Evolutionary conservation across 495 filamentous ascomycete genomes (phyloP).

Genomic region (Penicillium pancosmium): DNA sequence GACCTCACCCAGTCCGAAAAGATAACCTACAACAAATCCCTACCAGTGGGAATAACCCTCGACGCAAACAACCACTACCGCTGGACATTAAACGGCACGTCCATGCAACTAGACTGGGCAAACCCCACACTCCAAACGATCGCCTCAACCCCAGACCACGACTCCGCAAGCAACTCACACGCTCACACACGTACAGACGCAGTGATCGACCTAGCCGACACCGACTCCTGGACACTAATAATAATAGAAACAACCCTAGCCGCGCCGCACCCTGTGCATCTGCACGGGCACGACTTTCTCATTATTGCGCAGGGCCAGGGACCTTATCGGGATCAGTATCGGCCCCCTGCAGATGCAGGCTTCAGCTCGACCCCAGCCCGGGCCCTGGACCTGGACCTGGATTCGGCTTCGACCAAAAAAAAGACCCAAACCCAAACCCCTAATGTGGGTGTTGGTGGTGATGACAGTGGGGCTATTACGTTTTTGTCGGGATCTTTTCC

Average conservation of each 20-base stretch:
- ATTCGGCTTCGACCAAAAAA: no score
- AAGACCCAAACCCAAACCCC: no score
- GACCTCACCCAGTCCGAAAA: background rate
- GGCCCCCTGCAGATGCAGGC: background rate
- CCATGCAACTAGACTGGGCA: constrained; percentile 16
- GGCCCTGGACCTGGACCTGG: no score
- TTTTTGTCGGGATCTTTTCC: constrained; percentile 37
- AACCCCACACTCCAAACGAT: constrained; percentile 19
- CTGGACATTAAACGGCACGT: constrained; percentile 19
- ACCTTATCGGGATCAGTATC: background rate
- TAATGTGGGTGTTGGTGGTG: background rate
- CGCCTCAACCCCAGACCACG: background rate
- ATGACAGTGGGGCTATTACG: background rate
- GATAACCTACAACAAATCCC: constrained; percentile 10
- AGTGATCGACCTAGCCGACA: constrained; percentile 36
- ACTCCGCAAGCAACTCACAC: background rate
- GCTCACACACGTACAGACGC: background rate
- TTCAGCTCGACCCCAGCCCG: background rate
- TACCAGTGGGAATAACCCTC: constrained; percentile 5
- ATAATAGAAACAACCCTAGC: constrained; percentile 33
- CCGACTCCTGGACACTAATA: constrained; percentile 60
- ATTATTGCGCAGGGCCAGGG: constrained; percentile 19
- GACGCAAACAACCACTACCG: constrained; percentile 9
- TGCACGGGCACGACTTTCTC: constrained; percentile 27
- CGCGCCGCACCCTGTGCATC: constrained; percentile 22